A percentile compares a stretch with the other conserved stretches of the same genome.
Evolutionary conservation across 139 green algal genomes (phyloP).

Genomic region (Micromonas pusilla): DNA sequence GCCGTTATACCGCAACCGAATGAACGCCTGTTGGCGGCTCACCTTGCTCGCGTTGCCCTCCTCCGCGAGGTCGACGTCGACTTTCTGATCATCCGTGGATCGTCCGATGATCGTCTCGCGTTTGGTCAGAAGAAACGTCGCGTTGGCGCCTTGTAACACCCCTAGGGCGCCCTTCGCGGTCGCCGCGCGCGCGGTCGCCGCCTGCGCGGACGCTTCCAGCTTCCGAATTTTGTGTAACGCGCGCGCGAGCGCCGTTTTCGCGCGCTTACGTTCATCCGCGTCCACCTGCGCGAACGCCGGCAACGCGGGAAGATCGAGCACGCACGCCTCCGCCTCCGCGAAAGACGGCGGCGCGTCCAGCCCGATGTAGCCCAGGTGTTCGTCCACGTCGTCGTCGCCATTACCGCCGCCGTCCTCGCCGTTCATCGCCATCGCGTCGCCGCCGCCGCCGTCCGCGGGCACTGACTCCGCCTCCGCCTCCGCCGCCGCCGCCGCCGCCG

Average conservation of each 20-base stretch:
- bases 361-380: too few species aligned
- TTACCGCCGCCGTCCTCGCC: neutral
- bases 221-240: neutral
- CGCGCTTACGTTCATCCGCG: neutral
- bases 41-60: slow-evolving; percentile 18
- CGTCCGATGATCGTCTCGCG: slow-evolving; percentile 2
- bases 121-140: neutral
- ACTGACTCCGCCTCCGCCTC: neutral
- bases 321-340: neutral
- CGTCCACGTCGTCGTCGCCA: neutral
- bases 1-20: slow-evolving; percentile 22
- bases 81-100: neutral
- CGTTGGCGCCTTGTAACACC: neutral
- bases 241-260: neutral
- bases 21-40: slow-evolving; percentile 15
- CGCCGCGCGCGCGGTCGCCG: neutral
- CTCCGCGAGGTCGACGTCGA: slow-evolving; percentile 11
- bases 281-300: neutral
- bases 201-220: neutral
- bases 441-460: neutral
- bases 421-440: neutral
- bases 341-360: neutral
- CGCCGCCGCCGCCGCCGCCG: neutral
- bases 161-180: neutral
- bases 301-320: neutral